These are phyloP conservation scores for Brassica incana DNA, from an alignment of 345 rosid genomes.

Conservation along the genomic window DNA sequence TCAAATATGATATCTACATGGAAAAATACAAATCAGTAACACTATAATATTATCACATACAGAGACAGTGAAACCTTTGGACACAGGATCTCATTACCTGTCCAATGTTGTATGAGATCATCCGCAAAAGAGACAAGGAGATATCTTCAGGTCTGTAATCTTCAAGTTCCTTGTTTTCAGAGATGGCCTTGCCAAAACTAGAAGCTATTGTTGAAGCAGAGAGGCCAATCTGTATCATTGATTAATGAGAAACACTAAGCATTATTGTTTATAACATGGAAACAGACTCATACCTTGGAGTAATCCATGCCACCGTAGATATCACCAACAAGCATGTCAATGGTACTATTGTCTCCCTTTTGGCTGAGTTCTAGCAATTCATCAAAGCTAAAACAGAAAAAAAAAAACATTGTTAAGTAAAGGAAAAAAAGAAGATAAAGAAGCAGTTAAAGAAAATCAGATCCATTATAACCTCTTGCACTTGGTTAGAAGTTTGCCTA, in stretches of 20 bases:
- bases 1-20: constrained; percentile 80
- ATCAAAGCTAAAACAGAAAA: constrained; percentile 67
- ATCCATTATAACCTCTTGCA: constrained; percentile 71
- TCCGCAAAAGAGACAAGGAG: constrained; percentile 91
- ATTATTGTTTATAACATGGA: constrained; percentile 52
- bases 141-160: constrained; percentile 98
- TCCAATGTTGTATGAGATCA: constrained; percentile 97
- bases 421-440: neutral
- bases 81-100: constrained; percentile 56
- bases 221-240: constrained; percentile 73
- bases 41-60: constrained; percentile 1
- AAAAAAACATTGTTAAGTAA: constrained; percentile 7
- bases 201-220: constrained; percentile 99
- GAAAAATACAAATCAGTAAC: constrained; percentile 24
- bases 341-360: constrained; percentile 87
- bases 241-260: neutral
- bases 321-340: constrained; percentile 99
- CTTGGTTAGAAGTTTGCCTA: constrained; percentile 89
- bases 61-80: neutral
- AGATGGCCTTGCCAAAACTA: constrained; percentile 94
- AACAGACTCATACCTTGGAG: constrained; percentile 63
- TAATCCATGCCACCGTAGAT: constrained; percentile 97
- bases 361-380: constrained; percentile 96
- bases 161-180: constrained; percentile 86
- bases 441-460: constrained; percentile 16